phyloP scores from a whole-genome alignment of 306 rosid genomes.

The barrel medic (Medicago truncatula) region MtrunA17r5.0-ANR NC_053044.1:43182001-43182500 shows the following conservation, averaged over 20 bases:
- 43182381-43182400: slow-evolving; percentile 20
- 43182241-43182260: slow-evolving; percentile 1
- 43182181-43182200: not conserved
- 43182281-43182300: not conserved
- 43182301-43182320: slow-evolving; percentile 33
- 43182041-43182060: no score
- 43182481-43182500: slow-evolving; percentile 52
- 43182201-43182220: slow-evolving; percentile 47
- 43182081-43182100: slow-evolving; percentile 96
- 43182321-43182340: not conserved
- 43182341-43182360: not conserved
- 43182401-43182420: slow-evolving; percentile 37
- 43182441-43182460: slow-evolving; percentile 60
- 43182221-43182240: slow-evolving; percentile 2
- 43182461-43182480: slow-evolving; percentile 75
- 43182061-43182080: not conserved
- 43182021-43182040: no score
- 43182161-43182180: slow-evolving; percentile 20
- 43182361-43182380: not conserved
- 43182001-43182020: no score
- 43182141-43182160: slow-evolving; percentile 67
- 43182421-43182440: not conserved
- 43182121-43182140: slow-evolving; percentile 69
- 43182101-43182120: slow-evolving; percentile 64
- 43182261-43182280: not conserved